Evolutionary conservation across 2,329 filamentous ascomycete genomes (phyloP), one percentile per base, ranked within the genome.

Genomic region (Trichoderma afroharzianum): DNA sequence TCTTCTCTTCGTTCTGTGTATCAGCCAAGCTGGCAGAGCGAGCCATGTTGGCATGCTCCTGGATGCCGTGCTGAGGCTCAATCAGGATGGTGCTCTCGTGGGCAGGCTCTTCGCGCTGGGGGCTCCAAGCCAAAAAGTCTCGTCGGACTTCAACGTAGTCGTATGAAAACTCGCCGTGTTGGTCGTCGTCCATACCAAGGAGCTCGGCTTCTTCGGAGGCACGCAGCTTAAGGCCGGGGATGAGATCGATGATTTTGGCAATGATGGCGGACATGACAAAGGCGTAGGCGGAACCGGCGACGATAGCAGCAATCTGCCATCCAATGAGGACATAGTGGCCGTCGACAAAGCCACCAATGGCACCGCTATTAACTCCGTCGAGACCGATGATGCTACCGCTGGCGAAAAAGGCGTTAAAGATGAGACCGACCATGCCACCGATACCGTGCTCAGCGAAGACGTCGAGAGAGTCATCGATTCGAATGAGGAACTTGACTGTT

Each of bases 141-240:
- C 93, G 90, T 79, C 93, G 91, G 72, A 95, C 92, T 86, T 96
- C 93, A 75, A 96, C 93, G 81, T 95, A 96, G 81, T 96, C 93
- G 85, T 95, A 95, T 14, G 93, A 93, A 79, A 95, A 96, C 82
- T 96, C 93, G 82, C 93, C 93, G 76, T 95, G 92, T 83, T 96
- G 93, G 82, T 95, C 93, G 79, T 95, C 93, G 78, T 96, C 93
- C 92, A 95, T 95, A 76, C 93, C 93, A 71, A 95, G 88, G 14
- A 95, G 88, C 82, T 96, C 93, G 28, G 93, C 93, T 82, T 95
- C 91, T 78, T 94, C 92, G 30, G 88, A 91, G 9, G 93, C 92
- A 71, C 93, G 92, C 59, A 96, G 91, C 80, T 94, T 88, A 24
- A 96, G 88, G 61, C 93, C 93, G 30, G 93, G 93, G 26, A 94